These are phyloP conservation scores for Flaveria bidentis DNA, from an alignment of 129 eudicot genomes.

Conservation along the genomic window DNA sequence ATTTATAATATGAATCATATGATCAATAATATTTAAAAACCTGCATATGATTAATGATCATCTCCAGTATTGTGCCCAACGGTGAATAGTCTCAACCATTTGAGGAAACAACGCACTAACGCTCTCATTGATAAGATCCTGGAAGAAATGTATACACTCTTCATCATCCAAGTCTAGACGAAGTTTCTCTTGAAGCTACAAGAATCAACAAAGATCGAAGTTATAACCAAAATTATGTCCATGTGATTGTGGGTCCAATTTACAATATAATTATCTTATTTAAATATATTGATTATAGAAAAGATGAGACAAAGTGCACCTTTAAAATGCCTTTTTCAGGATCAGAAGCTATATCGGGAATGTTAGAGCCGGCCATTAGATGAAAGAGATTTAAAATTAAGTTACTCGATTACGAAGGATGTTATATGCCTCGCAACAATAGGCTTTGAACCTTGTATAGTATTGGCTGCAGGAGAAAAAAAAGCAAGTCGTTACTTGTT, in stretches of 20 bases:
- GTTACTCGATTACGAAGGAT: constrained; percentile 94
- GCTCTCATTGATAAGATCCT: constrained; percentile 96
- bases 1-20: background rate
- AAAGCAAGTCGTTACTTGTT: constrained; percentile 12
- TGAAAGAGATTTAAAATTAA: constrained; percentile 81
- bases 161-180: constrained; percentile 97
- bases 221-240: too few species aligned
- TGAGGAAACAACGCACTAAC: constrained; percentile 96
- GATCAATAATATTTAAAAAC: constrained; percentile 13
- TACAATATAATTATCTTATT: background rate
- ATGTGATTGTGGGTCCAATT: background rate
- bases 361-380: constrained; percentile 95
- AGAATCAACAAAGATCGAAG: constrained; percentile 16
- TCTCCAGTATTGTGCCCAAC: constrained; percentile 99
- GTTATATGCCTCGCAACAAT: constrained; percentile 98
- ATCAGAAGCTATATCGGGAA: constrained; percentile 98
- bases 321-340: constrained; percentile 96
- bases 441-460: constrained; percentile 89
- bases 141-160: constrained; percentile 91
- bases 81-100: constrained; percentile 98
- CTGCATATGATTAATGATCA: constrained; percentile 38
- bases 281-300: too few species aligned
- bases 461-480: constrained; percentile 65
- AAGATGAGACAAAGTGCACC: constrained; percentile 35
- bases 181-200: constrained; percentile 96